These are phyloP conservation scores for Platismatia glauca DNA, from an alignment of 495 filamentous ascomycete species.

Conservation along the genomic window DNA sequence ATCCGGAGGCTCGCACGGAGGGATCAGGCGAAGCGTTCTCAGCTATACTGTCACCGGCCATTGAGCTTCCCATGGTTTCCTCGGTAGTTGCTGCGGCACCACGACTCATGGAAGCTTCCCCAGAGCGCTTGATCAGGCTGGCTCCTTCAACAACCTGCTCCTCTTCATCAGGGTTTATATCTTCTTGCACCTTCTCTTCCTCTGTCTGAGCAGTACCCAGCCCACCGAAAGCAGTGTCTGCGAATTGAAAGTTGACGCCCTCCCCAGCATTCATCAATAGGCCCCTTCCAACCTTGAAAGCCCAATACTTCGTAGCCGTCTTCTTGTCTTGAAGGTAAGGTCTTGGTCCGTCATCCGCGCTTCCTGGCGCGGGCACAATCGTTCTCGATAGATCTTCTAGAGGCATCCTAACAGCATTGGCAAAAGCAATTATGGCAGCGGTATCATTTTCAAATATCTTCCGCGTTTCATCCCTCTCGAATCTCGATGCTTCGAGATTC, in stretches of 20 bases:
- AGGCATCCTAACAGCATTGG: conserved; percentile 41
- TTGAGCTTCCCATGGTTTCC: not conserved
- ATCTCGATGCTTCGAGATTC: conserved; percentile 51
- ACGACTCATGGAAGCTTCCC: not conserved
- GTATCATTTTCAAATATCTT: conserved; percentile 46
- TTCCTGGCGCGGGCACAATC: conserved; percentile 24
- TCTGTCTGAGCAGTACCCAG: conserved; percentile 36
- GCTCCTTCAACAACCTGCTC: conserved; percentile 35
- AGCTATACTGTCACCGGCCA: not conserved
- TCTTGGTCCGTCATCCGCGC: conserved; percentile 2
- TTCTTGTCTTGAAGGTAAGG: conserved; percentile 27
- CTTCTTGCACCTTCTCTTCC: conserved; percentile 36
- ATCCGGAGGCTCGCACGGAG: conserved; percentile 1
- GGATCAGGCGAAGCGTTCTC: conserved; percentile 4
- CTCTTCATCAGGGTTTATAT: conserved; percentile 36
- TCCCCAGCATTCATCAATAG: conserved; percentile 53
- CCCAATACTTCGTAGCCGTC: conserved; percentile 50
- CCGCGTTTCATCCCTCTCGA: conserved; percentile 46
- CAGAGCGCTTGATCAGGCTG: conserved; percentile 21
- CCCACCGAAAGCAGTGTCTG: conserved; percentile 57
- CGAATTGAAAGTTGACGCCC: conserved; percentile 47
- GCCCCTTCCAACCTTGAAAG: conserved; percentile 50
- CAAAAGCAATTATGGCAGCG: conserved; percentile 50
- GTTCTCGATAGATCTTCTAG: conserved; percentile 41
- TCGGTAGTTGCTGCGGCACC: not conserved